phyloP scores from a whole-genome alignment of 1,284 basidiomycete genomes.

The Ceratobasidium sp. region DNA sequence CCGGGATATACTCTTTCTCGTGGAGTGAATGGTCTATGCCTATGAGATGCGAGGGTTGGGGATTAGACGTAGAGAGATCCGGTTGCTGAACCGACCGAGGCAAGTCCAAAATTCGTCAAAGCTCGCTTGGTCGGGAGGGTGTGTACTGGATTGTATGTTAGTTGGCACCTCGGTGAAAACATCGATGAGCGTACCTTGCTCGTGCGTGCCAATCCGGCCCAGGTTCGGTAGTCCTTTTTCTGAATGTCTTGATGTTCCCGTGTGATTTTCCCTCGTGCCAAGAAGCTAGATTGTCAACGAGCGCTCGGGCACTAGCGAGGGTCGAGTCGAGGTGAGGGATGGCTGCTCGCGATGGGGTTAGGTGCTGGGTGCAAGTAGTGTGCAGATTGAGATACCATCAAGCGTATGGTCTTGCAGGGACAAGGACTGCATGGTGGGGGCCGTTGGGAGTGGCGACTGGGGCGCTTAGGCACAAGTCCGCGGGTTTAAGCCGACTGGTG shows the following conservation, averaged over 20 bases:
- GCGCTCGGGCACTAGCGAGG: not conserved
- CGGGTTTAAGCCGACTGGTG: too few relatives aligned
- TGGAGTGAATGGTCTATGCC: constrained; percentile 17
- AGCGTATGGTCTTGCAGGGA: not conserved
- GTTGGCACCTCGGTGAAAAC: not conserved
- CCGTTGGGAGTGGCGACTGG: not conserved
- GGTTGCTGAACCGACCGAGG: not conserved
- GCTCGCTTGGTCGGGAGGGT: not conserved
- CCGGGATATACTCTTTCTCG: constrained; percentile 26
- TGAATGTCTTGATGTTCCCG: not conserved
- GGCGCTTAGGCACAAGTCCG: too few relatives aligned
- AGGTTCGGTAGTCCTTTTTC: not conserved
- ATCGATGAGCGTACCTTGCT: not conserved
- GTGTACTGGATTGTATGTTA: not conserved
- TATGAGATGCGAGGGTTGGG: not conserved
- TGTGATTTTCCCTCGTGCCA: constrained; percentile 16
- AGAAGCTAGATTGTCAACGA: not conserved
- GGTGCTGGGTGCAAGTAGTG: not conserved
- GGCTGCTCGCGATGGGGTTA: not conserved
- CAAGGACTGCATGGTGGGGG: not conserved
- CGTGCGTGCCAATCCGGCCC: not conserved
- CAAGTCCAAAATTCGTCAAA: constrained; percentile 28
- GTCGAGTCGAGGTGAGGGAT: constrained; percentile 5
- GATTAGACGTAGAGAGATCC: not conserved
- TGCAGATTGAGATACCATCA: too few relatives aligned